Conservation (phyloP, 1,284 basidiomycete genomes). For the Omphalotus olearius region DNA sequence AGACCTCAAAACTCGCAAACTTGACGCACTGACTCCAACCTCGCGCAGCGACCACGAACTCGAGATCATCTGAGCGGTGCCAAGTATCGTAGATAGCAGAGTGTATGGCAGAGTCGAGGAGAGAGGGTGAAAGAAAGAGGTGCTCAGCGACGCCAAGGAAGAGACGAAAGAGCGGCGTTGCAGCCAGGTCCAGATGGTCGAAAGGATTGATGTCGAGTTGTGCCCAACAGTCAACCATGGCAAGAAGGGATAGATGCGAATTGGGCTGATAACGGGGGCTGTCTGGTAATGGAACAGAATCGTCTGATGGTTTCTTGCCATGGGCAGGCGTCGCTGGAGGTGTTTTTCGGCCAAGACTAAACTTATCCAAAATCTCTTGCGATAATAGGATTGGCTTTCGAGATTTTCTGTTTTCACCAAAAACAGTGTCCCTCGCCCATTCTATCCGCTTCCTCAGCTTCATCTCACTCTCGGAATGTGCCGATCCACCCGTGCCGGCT, state of each 20-base stretch:
- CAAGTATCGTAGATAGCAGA: slow-evolving; percentile 79
- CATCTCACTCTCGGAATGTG: slow-evolving; percentile 36
- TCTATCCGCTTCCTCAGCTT: slow-evolving; percentile 70
- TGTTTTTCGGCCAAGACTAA: slow-evolving; percentile 66
- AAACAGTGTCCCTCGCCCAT: slow-evolving; percentile 76
- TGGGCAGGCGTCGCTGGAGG: slow-evolving; percentile 15
- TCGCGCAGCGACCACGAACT: slow-evolving; percentile 93
- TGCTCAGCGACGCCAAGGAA: slow-evolving; percentile 99
- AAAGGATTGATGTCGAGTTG: slow-evolving; percentile 86
- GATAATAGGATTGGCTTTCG: slow-evolving; percentile 78
- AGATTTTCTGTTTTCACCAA: slow-evolving; percentile 41
- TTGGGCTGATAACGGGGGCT: slow-evolving; percentile 49
- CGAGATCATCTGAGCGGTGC: slow-evolving; percentile 87
- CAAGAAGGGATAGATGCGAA: slow-evolving; percentile 93
- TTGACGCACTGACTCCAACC: slow-evolving; percentile 96
- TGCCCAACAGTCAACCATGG: slow-evolving; percentile 99
- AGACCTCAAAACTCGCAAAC: slow-evolving; percentile 91
- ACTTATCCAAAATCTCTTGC: slow-evolving; percentile 85
- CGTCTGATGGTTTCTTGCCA: slow-evolving; percentile 18
- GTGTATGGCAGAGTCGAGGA: slow-evolving; percentile 69
- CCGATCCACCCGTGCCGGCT: slow-evolving; percentile 40
- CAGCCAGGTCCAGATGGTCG: slow-evolving; percentile 88
- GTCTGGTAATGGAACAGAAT: neutral
- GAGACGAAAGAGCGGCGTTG: slow-evolving; percentile 93
- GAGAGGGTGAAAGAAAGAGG: slow-evolving; percentile 70